Conservation (phyloP, 306 rosid genomes). For the barrel medic (Medicago truncatula) region DNA sequence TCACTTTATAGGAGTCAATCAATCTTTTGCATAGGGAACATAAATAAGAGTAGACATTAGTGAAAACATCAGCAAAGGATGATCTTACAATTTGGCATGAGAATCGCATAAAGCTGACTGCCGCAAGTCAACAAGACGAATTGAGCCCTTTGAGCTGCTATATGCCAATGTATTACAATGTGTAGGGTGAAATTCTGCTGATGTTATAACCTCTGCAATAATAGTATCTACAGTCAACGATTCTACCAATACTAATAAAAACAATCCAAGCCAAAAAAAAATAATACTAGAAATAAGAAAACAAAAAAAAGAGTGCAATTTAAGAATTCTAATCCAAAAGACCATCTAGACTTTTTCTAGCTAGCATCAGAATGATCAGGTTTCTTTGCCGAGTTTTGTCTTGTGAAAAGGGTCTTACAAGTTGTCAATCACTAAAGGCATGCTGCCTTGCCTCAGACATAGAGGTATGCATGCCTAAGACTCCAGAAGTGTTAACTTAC, state of each 20-base stretch:
- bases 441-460: not conserved
- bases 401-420: not conserved
- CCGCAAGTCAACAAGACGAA: constrained; percentile 94
- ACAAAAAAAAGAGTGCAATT: not conserved
- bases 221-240: constrained; percentile 36
- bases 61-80: constrained; percentile 8
- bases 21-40: not conserved
- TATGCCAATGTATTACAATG: constrained; percentile 94
- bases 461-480: not conserved
- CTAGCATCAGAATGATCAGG: constrained; percentile 16
- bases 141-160: constrained; percentile 98
- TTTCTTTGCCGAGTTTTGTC: not conserved
- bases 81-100: constrained; percentile 85
- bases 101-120: constrained; percentile 99
- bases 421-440: not conserved
- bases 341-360: not conserved
- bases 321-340: constrained; percentile 11
- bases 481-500: too few species aligned
- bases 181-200: constrained; percentile 98
- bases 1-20: not conserved
- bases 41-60: not conserved
- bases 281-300: not conserved
- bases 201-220: constrained; percentile 95
- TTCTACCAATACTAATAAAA: constrained; percentile 26
- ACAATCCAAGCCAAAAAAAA: not conserved